These are phyloP conservation scores for Scedosporium aurantiacum DNA, from an alignment of 2,329 filamentous ascomycete species.

Conservation along the genomic window DNA sequence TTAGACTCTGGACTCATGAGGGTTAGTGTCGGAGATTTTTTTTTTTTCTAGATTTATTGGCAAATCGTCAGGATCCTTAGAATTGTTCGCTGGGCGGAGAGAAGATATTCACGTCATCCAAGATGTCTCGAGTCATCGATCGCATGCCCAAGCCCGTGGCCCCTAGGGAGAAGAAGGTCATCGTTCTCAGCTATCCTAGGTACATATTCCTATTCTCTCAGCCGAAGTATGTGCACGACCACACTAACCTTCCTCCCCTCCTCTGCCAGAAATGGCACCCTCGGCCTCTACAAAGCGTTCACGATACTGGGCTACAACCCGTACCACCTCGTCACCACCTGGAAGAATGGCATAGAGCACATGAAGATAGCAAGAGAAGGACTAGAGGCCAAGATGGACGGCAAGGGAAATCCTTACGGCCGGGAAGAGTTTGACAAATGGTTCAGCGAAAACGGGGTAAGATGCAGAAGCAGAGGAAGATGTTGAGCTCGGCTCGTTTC, in stretches of 20 bases:
- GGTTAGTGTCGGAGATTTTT: neutral
- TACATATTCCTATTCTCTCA: conserved; percentile 9
- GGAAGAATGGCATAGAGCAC: conserved; percentile 13
- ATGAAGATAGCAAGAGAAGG: conserved; percentile 19
- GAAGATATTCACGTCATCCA: neutral
- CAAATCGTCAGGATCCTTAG: neutral
- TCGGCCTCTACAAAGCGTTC: conserved; percentile 22
- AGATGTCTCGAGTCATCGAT: conserved; percentile 25
- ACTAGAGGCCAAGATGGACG: conserved; percentile 17
- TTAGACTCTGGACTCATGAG: no score
- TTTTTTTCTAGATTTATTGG: neutral
- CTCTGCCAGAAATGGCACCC: conserved; percentile 20
- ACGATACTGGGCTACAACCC: conserved; percentile 23
- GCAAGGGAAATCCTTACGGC: conserved; percentile 19
- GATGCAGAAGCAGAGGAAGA: conserved; percentile 1
- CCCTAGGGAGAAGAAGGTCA: conserved; percentile 21
- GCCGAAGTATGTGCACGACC: neutral
- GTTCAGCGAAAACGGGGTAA: conserved; percentile 26
- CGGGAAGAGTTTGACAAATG: conserved; percentile 28
- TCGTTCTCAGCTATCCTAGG: conserved; percentile 27
- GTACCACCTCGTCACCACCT: conserved; percentile 23
- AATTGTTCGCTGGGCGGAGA: neutral
- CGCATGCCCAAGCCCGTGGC: conserved; percentile 19
- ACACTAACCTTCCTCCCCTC: neutral
- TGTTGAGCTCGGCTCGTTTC: no score